A percentile compares a stretch with the other conserved stretches of the same genome.
Conservation (phyloP, 2,329 filamentous ascomycete species). For the Scedosporium apiospermum region DNA sequence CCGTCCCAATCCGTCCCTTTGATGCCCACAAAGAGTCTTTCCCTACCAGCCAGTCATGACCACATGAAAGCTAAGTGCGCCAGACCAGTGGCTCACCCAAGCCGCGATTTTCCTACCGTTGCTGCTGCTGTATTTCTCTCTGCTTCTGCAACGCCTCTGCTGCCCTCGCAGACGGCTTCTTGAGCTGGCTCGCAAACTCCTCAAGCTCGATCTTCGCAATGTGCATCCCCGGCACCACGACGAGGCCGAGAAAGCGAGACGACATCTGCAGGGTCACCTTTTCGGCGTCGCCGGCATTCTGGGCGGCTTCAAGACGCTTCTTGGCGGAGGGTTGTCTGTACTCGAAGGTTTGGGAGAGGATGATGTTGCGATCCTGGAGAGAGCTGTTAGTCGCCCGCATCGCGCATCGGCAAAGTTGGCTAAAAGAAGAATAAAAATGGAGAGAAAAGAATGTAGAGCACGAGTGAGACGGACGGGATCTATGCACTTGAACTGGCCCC, state of each 20-base stretch:
- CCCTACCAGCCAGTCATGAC: neutral
- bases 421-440: neutral
- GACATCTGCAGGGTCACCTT: constrained; percentile 61
- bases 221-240: constrained; percentile 80
- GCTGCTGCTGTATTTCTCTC: neutral
- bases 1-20: no score
- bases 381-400: neutral
- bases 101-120: neutral
- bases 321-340: constrained; percentile 65
- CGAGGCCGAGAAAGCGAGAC: constrained; percentile 76
- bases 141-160: neutral
- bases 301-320: constrained; percentile 28
- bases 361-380: constrained; percentile 77
- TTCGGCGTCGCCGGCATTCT: constrained; percentile 22
- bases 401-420: no score
- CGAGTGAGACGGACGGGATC: constrained; percentile 57
- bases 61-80: no score
- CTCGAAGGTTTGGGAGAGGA: constrained; percentile 78
- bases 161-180: constrained; percentile 6
- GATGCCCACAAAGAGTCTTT: neutral
- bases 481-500: constrained; percentile 88
- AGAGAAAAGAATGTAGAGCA: constrained; percentile 2
- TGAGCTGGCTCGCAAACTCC: constrained; percentile 53
- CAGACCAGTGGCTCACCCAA: no score
- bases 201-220: constrained; percentile 86